These are phyloP conservation scores for Nelumbo lutea DNA, from an alignment of 164 flowering plant genomes.

Conservation along the genomic window DNA sequence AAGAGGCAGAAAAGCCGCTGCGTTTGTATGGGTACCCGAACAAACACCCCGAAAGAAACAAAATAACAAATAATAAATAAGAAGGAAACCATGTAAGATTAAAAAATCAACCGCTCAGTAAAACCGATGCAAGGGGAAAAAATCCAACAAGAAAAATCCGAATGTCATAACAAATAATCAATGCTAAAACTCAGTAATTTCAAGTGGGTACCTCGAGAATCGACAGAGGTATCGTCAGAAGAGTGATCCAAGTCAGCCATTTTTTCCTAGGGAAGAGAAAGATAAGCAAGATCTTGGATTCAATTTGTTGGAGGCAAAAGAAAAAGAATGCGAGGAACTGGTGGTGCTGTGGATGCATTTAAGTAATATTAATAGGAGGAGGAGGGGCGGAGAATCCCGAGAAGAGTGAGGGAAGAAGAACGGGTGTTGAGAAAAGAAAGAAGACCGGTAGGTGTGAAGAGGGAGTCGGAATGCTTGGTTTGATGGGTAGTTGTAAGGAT, in stretches of 20 bases:
- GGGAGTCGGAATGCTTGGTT: not conserved
- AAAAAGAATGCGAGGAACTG: not conserved
- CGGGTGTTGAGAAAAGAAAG: constrained; percentile 4
- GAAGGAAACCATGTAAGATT: too few species aligned
- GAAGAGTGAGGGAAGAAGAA: not conserved
- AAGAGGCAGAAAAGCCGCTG: not conserved
- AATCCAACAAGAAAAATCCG: not conserved
- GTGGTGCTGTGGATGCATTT: not conserved
- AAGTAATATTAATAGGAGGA: not conserved
- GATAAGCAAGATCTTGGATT: not conserved
- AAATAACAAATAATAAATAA: too few species aligned
- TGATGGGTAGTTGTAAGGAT: constrained; percentile 2
- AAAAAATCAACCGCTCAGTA: too few species aligned
- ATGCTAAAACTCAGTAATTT: not conserved
- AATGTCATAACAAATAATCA: not conserved
- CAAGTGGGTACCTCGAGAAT: constrained; percentile 28
- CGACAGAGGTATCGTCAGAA: constrained; percentile 21
- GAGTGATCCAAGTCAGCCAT: constrained; percentile 34
- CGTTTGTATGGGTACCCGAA: too few species aligned
- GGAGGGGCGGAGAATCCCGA: not conserved
- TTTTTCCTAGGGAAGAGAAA: not conserved
- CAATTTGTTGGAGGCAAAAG: not conserved
- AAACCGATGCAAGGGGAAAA: not conserved
- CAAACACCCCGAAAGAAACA: too few species aligned
- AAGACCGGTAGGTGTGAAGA: constrained; percentile 9